Evolutionary conservation across 805 yeast genomes (phyloP), one percentile per base, ranked within the genome.

Genomic region (Metschnikowia santaceciliae): DNA sequence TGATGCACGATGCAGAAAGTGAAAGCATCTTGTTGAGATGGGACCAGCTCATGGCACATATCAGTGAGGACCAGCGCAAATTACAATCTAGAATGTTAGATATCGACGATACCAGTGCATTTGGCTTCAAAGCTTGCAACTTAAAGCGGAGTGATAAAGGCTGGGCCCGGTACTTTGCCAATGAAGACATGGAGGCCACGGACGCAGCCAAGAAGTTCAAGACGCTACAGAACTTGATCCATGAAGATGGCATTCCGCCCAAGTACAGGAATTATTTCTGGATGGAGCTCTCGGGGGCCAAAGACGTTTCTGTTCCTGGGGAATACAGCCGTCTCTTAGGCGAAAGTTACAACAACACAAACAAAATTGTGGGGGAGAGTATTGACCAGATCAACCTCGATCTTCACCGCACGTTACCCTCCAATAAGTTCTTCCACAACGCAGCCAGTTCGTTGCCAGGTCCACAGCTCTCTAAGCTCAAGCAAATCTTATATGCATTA

Each of bases 251-350:
- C 0, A 71, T 81, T 1, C 82, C 84, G 0, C 66, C 72, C 42
- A 72, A 71, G 23, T 71, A 77, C 50, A 64, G 84, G 5, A 68
- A 78, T 19, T 62, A 66, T 34, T 63, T 81, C 8, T 81, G 86
- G 86, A 62, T 73, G 11, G 82, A 81, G 54, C 67, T 82, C n/a
- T 71, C 78, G 3, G 83, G 83, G 0, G 79, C 82, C 0, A 68
- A 68, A 51, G 63, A 65, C 43, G 52, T 75, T 3, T 65, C 64
- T 40, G 70, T 73, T 4, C 80, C 82, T 3, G 81, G 82, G 0
- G 77, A 75, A 42, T 81, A 73, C 56, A 74, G 66, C 20, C 63
- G 64, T 60, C 37, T 68, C 58, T 48, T 65, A 63, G 33, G 56
- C 47, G 34, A 32, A 14, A 40, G 49, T 20, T 10, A 14, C 2